Conservation (phyloP, 495 filamentous ascomycete species). For the Podospora pseudopauciseta region DNA sequence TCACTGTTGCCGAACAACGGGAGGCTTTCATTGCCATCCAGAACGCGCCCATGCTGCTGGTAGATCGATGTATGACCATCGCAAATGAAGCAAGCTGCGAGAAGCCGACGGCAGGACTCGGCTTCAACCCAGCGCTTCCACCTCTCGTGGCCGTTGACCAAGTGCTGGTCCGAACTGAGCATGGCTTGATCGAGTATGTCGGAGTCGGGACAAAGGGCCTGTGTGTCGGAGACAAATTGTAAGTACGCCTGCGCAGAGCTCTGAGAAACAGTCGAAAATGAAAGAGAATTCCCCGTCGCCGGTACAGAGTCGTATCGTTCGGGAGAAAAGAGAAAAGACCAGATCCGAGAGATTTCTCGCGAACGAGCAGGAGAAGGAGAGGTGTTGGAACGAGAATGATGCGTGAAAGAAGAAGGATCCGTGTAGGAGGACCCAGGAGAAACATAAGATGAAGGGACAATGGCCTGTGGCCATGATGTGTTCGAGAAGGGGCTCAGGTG, state of each 20-base stretch:
- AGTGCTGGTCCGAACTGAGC: conserved; percentile 28
- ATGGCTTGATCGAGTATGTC: conserved; percentile 25
- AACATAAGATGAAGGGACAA: conserved; percentile 15
- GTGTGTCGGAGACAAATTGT: conserved; percentile 41
- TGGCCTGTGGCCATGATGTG: conserved; percentile 22
- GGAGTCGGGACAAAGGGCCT: conserved; percentile 35
- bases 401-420: conserved; percentile 2
- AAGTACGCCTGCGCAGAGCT: conserved; percentile 40
- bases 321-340: conserved; percentile 31
- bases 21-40: conserved; percentile 32
- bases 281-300: conserved; percentile 18
- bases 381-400: conserved; percentile 22
- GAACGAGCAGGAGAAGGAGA: conserved; percentile 18
- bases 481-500: conserved; percentile 21
- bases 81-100: conserved; percentile 48
- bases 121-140: conserved; percentile 49
- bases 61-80: conserved; percentile 50
- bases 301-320: conserved; percentile 19
- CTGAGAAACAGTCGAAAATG: conserved; percentile 22
- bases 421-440: conserved; percentile 12
- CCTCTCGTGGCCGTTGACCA: conserved; percentile 29
- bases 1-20: conserved; percentile 37
- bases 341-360: conserved; percentile 19
- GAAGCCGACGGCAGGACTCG: conserved; percentile 48
- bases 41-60: conserved; percentile 43